Percentiles rank a stretch among this genome's conserved stretches.
phyloP scores from a whole-genome alignment of 2,329 filamentous ascomycete species.

The Xylaria sp. region DNA sequence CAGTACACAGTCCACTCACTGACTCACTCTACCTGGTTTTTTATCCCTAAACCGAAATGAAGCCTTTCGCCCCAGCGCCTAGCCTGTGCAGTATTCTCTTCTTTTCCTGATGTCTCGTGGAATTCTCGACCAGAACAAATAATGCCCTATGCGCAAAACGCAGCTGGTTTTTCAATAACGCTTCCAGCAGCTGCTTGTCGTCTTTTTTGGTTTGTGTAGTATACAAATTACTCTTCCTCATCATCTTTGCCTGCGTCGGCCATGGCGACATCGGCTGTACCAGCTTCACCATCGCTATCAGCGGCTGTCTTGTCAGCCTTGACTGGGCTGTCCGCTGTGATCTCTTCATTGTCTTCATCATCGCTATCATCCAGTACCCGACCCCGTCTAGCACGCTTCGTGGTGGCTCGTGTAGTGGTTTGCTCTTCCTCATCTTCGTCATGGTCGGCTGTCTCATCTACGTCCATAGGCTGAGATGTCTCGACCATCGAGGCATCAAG shows the following conservation, averaged over 20 bases:
- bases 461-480: conserved; percentile 45
- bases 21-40: conserved; percentile 8
- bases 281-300: conserved; percentile 20
- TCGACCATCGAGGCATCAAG: conserved; percentile 28
- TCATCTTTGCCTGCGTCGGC: conserved; percentile 33
- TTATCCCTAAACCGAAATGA: not conserved
- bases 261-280: conserved; percentile 33
- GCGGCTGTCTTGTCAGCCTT: conserved; percentile 18
- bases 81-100: not conserved
- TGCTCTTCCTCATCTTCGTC: conserved; percentile 50
- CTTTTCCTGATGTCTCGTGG: not conserved
- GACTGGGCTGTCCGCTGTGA: conserved; percentile 31
- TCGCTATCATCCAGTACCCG: conserved; percentile 51
- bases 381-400: conserved; percentile 44
- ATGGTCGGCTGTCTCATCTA: conserved; percentile 40
- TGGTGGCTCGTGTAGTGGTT: conserved; percentile 33
- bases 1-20: not conserved
- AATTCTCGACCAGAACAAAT: not conserved
- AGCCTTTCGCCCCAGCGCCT: conserved; percentile 6
- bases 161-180: not conserved
- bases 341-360: conserved; percentile 46
- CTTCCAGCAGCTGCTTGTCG: not conserved
- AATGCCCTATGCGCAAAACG: not conserved
- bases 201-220: conserved; percentile 2
- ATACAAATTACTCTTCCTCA: conserved; percentile 30